Base-by-base conservation (phyloP, 2,329 filamentous ascomycete genomes). In the Fusarium papillatum region DNA sequence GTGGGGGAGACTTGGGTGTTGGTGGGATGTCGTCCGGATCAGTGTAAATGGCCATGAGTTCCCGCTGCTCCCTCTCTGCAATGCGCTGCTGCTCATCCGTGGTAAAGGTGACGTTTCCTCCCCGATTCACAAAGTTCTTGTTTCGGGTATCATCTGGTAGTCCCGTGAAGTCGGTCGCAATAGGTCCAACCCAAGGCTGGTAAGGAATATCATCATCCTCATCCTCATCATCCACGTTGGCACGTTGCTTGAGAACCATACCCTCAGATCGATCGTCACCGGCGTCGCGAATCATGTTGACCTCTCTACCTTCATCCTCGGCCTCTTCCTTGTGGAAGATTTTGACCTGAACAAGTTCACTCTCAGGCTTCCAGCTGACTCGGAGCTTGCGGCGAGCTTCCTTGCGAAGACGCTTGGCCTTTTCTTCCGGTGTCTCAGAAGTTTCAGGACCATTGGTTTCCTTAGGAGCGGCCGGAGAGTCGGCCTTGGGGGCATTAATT, bases 201-300 rank as follows among this genome's bases (percentile, higher is more conserved):
- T 90, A 87, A 7, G 87, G 86, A 59, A 88, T 79, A 66, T 91
- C 89, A 29, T 90, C 89, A 1, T 93, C 90, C 14, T 92, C 89
- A 1, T 92, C 90, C 4, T 91, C 89, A 55, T 87, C 85, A 34
- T 87, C 86, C 10, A 87, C 85, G 57, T 81, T 73, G 24, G 81
- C 83, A n/a, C 88, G 86, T 74, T 88, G 87, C 78, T 92, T 93
- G 64, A 93, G 85, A 77, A 93, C 91, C 86, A 93, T 92, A 61
- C 94, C 93, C 79, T 95, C 94, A 7, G 91, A 92, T 62, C 92
- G 91, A 78, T 95, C 93, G 80, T 95, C 94, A 36, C 90, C 90
- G 6, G 93, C 93, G 82, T 95, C 93, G 61, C 91, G 91, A 48
- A 93, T 89, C 88, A 95, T 92, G 79, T 91, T 93, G 67, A 89